Evolutionary conservation across 768 basidiomycete genomes (phyloP), one percentile per base, ranked within the genome.

Genomic region (Tulasnella sp.): DNA sequence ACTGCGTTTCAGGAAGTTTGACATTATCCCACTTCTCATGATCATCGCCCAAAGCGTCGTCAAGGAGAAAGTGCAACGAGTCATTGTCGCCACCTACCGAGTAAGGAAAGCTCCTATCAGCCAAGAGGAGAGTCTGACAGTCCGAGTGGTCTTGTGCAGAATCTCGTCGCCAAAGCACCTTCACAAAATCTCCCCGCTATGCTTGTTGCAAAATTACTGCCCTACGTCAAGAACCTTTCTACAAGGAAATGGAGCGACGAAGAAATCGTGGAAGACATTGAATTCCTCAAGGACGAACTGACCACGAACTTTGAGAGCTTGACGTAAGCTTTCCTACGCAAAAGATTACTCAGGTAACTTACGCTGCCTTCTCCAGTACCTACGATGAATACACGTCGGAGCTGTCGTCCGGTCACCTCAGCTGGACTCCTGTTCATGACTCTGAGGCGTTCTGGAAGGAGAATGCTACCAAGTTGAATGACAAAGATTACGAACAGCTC

Each of bases 381-480:
- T 99, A 93, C 82, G 97, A 99, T 81, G 96, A 98, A 83, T 99
- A 98, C 81, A 89, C 88, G 14, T 96, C 94, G 0, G 97, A 99
- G 82, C 85, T 99, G 38, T 85, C 89, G 22, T 93, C 93, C 5
- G 96, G 96, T 1, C 94, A 95, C 82, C 84, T 99, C 34, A 92
- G 94, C 7, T 99, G 97, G 97, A 91, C 93, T 5, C 96, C 97
- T 15, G 93, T 94, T 12, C 97, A 99, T 81, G 93, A 96, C 81
- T 96, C 93, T 1, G 97, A 98, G 77, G 90, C 94, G 42, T 99
- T 99, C 85, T 99, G 97, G 97, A 93, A 92, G 81, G 95, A 96
- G 85, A 98, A 99, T 81, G 96, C 93, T 5, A 84, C 85, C 8
- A 94, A 89, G 81, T 84, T 99, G 58, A 93, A 95, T 79, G 96